Evolutionary conservation across 495 filamentous ascomycete genomes (phyloP).

Genomic region (Elasticomyces elasticus): DNA sequence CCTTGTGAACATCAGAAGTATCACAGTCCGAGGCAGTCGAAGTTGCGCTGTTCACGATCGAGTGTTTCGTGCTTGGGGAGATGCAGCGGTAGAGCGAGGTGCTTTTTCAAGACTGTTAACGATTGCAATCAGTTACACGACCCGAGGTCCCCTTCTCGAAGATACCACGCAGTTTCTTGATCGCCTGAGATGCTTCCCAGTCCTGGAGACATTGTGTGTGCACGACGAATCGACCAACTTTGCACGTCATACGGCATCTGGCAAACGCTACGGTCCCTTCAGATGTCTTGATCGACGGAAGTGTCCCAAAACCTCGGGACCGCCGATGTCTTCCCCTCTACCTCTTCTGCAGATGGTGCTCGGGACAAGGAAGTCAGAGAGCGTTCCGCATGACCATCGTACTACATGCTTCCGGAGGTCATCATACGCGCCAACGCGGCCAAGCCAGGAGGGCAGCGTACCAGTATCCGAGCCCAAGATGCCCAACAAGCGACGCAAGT

Average conservation of each 20-base stretch:
- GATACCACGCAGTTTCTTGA: neutral
- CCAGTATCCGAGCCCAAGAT: neutral
- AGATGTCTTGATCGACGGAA: neutral
- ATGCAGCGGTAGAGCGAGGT: neutral
- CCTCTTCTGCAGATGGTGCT: neutral
- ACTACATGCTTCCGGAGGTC: neutral
- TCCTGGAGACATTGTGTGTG: neutral
- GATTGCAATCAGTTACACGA: neutral
- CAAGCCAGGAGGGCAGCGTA: neutral
- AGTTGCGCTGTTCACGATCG: neutral
- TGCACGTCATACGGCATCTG: neutral
- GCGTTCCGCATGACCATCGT: neutral
- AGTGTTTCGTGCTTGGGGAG: neutral
- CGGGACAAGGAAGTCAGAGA: neutral
- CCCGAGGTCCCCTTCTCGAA: neutral
- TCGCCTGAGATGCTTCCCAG: neutral
- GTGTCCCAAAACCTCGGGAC: neutral
- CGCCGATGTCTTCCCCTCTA: neutral
- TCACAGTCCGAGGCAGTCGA: neutral
- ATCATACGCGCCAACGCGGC: neutral
- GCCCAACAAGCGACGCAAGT: slow-evolving; percentile 2
- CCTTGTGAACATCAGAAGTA: neutral
- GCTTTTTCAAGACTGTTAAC: neutral
- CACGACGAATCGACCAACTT: neutral
- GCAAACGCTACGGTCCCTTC: neutral